Conservation (phyloP, 2,329 filamentous ascomycete species). For the Cladosporium sp. region DNA sequence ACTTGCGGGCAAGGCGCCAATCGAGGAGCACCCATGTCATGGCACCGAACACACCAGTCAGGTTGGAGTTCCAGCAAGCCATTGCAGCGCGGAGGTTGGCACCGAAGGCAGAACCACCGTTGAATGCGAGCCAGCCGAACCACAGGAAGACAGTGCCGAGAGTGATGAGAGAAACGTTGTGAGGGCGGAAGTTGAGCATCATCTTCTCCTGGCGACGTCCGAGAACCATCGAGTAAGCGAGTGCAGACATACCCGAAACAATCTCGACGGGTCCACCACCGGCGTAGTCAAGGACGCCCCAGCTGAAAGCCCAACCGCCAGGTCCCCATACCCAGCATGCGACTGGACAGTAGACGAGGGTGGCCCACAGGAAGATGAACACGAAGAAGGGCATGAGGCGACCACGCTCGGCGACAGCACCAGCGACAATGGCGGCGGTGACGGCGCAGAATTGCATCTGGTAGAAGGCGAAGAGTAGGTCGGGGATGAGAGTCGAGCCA, state of each 20-base stretch:
- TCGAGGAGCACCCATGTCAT: constrained; percentile 95
- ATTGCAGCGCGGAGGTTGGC: constrained; percentile 73
- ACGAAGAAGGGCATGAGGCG: constrained; percentile 90
- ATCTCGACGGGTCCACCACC: constrained; percentile 98
- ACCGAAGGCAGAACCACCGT: constrained; percentile 90
- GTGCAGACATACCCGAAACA: constrained; percentile 82
- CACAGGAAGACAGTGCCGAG: constrained; percentile 93
- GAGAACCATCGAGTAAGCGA: constrained; percentile 94
- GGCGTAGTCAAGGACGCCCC: constrained; percentile 92
- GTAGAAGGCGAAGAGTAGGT: constrained; percentile 90
- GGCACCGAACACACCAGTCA: constrained; percentile 86
- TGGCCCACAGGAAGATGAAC: constrained; percentile 94
- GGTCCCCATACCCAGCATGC: constrained; percentile 96
- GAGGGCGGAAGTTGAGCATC: constrained; percentile 99
- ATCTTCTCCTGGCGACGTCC: constrained; percentile 97
- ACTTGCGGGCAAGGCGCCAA: constrained; percentile 89
- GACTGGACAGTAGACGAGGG: constrained; percentile 92
- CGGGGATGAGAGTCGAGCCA: constrained; percentile 81
- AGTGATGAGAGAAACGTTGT: constrained; percentile 97
- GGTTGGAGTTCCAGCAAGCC: constrained; percentile 97
- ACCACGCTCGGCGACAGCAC: constrained; percentile 89
- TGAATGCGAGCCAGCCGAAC: constrained; percentile 99
- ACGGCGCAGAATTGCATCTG: constrained; percentile 97
- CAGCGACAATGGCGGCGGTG: constrained; percentile 85
- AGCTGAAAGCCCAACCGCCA: constrained; percentile 88